phyloP scores from a whole-genome alignment of 768 basidiomycete species.

The Russula vinacea region DNA sequence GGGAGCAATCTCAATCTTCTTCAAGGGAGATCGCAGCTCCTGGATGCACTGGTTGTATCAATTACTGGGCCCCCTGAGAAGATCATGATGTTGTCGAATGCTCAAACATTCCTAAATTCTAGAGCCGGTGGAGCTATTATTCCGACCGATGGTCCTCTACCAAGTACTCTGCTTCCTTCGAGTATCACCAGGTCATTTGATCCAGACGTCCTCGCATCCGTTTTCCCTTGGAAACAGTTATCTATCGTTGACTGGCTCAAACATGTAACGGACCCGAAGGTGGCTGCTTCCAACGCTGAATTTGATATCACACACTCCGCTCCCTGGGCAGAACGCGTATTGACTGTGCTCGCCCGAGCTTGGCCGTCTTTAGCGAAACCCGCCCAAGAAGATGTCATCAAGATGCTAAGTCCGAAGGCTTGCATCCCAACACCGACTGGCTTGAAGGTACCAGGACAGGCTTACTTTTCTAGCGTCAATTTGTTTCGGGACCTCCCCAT shows the following conservation, averaged over 20 bases:
- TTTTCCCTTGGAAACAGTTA: conserved; percentile 81
- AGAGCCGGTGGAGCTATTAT: conserved; percentile 54
- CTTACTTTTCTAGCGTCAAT: conserved; percentile 83
- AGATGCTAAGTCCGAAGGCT: conserved; percentile 43
- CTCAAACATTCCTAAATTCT: conserved; percentile 70
- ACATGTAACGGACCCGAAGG: conserved; percentile 52
- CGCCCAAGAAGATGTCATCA: conserved; percentile 43
- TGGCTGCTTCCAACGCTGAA: conserved; percentile 44
- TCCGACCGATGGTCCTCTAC: conserved; percentile 71
- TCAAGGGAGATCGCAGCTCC: conserved; percentile 55
- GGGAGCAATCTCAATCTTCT: conserved; percentile 39
- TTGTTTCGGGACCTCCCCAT: conserved; percentile 88
- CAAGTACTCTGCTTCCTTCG: conserved; percentile 66
- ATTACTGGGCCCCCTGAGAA: conserved; percentile 45
- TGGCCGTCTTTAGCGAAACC: conserved; percentile 63
- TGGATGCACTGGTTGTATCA: conserved; percentile 66
- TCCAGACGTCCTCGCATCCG: conserved; percentile 44
- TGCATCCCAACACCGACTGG: conserved; percentile 61
- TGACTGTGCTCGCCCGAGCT: conserved; percentile 59
- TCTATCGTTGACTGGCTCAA: conserved; percentile 71
- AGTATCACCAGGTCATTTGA: conserved; percentile 59
- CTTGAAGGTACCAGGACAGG: conserved; percentile 63
- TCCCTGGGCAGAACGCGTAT: conserved; percentile 77
- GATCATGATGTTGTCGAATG: conserved; percentile 64
- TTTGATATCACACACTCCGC: conserved; percentile 64